phyloP scores from a whole-genome alignment of 2,329 filamentous ascomycete species.

The Diaporthe longicolla region DNA sequence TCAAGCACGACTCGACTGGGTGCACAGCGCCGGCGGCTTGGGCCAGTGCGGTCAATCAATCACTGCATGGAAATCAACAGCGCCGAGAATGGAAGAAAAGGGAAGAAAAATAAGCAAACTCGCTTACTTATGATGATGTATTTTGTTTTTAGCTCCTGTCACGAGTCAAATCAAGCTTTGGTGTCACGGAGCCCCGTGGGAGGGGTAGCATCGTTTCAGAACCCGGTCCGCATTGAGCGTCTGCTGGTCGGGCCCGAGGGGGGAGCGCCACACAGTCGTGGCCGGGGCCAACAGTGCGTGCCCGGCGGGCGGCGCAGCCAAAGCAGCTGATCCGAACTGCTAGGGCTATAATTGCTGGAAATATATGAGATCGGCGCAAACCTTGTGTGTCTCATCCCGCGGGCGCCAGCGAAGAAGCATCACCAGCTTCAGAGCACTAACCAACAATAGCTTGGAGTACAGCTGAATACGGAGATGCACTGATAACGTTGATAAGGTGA shows the following conservation, averaged over 20 bases:
- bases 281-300: neutral
- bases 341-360: neutral
- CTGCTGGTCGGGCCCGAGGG: neutral
- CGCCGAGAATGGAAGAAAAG: neutral
- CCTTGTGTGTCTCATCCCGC: slow-evolving; percentile 6
- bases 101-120: neutral
- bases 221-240: slow-evolving; percentile 21
- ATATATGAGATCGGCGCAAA: slow-evolving; percentile 16
- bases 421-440: neutral
- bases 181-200: slow-evolving; percentile 10
- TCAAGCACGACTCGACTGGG: slow-evolving; percentile 5
- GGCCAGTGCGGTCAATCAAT: neutral
- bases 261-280: neutral
- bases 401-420: neutral
- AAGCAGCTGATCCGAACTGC: slow-evolving; percentile 25
- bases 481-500: neutral
- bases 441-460: neutral
- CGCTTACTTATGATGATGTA: neutral
- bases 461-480: too few species aligned
- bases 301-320: neutral
- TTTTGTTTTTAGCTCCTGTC: slow-evolving; percentile 1
- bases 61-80: neutral
- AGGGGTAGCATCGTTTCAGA: slow-evolving; percentile 32
- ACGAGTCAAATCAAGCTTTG: slow-evolving; percentile 20
- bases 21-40: slow-evolving; percentile 24